Evolutionary conservation across 768 basidiomycete genomes (phyloP).

Genomic region (Pleurotus citrinopileatus): DNA sequence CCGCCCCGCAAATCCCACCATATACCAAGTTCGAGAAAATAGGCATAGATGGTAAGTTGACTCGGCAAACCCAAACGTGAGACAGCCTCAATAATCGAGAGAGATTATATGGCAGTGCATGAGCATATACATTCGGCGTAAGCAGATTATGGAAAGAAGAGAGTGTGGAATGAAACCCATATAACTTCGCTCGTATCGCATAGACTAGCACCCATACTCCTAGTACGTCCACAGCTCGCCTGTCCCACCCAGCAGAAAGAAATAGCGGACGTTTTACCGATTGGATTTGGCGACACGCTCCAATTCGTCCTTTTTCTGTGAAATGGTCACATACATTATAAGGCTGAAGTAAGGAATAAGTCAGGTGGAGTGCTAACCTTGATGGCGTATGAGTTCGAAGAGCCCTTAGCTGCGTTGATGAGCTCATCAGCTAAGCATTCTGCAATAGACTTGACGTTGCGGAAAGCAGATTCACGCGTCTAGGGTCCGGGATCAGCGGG

Average conservation of each 20-base stretch:
- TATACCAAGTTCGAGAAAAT: too few relatives aligned
- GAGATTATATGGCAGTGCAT: too few relatives aligned
- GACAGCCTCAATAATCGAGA: too few relatives aligned
- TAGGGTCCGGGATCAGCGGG: conserved; percentile 26
- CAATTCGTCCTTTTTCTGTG: conserved; percentile 97
- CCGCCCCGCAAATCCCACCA: too few relatives aligned
- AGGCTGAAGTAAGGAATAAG: background rate
- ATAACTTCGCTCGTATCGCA: too few relatives aligned
- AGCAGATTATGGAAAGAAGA: too few relatives aligned
- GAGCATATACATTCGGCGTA: background rate
- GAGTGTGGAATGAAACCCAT: too few relatives aligned
- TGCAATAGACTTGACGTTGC: conserved; percentile 98
- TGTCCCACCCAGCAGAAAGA: background rate
- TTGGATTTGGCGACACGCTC: conserved; percentile 99
- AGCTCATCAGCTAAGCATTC: conserved; percentile 99
- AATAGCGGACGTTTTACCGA: conserved; percentile 65
- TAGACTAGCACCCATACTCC: too few relatives aligned
- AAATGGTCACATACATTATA: conserved; percentile 10
- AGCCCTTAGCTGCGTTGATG: conserved; percentile 99
- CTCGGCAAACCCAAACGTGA: too few relatives aligned
- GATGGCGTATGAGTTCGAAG: conserved; percentile 99
- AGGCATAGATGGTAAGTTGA: too few relatives aligned
- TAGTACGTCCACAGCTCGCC: too few relatives aligned
- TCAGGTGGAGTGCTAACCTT: conserved; percentile 56
- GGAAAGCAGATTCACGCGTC: conserved; percentile 99